Base-by-base conservation (phyloP, 306 rosid genomes). In the Cucurbita ficifolia region DNA sequence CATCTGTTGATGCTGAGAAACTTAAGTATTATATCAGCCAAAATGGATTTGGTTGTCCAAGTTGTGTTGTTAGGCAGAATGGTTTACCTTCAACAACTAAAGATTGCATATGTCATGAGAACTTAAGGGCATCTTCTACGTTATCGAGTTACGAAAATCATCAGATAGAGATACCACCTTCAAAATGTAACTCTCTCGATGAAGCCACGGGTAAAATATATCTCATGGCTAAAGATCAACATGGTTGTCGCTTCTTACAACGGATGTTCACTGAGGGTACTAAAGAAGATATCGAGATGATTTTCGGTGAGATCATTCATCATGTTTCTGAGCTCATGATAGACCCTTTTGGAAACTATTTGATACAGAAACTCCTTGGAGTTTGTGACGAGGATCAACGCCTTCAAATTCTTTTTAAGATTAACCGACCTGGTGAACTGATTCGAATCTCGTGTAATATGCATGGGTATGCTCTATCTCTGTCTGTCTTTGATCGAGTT, bases 261-360 rank as follows among this genome's bases (percentile, higher is more conserved):
- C 76, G 80, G 68, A 57, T 82, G 77, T 84, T 91, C 43, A 92
- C 76, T 7, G 81, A 82, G 56, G 96, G 96, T 43, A 78, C 76
- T 39, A 33, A 19, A 58, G 74, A 84, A 73, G 87, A 86, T 54
- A 79, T 84, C 60, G 72, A 84, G 50, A 49, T 79, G 70, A 82
- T 91, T 35, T 89, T 87, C 67, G 71, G 76, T 18, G 85, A 84
- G 45, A 79, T 91, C 45, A 76, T 87, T 43, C 75, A 70, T 35
- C 84, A 83, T 77, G 86, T 84, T 51, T 83, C 79, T 38, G 96
- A 91, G 36, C 96, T 91, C 29, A 87, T 84, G 84, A 73, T 69
- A 61, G 82, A 91, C 67, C 89, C 93, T 17, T 91, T 87, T 55
- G 97, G 93, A 9, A 91, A 91, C 82, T 91, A 89, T 79, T 90